Conservation (phyloP, 768 basidiomycete species). For the Russula vinacea region DNA sequence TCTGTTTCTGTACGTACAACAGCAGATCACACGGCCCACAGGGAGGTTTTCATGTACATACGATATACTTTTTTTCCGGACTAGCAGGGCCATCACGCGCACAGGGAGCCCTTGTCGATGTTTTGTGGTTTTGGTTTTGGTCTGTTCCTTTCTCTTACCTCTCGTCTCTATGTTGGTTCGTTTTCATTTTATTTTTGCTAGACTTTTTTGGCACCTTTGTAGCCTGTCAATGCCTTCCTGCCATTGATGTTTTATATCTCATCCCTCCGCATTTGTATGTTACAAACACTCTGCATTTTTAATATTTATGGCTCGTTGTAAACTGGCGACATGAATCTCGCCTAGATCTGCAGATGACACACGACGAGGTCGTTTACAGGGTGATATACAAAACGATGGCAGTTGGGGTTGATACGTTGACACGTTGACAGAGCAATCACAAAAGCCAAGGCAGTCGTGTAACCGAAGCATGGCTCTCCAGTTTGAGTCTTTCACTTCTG, state of each 20-base stretch:
- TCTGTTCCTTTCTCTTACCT: neutral
- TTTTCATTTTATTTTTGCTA: neutral
- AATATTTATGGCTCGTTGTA: conserved; percentile 1
- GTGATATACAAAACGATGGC: no score
- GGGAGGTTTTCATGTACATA: conserved; percentile 14
- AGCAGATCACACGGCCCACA: neutral
- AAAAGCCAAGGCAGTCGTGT: no score
- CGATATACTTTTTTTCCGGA: conserved; percentile 5
- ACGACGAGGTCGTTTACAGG: no score
- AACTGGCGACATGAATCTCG: neutral
- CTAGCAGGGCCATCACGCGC: neutral
- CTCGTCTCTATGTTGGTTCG: neutral
- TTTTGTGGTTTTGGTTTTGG: neutral
- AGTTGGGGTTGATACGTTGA: no score
- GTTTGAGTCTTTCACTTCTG: no score
- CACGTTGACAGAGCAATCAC: no score
- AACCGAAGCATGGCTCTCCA: no score
- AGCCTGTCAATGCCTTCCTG: conserved; percentile 4
- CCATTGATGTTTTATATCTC: conserved; percentile 18
- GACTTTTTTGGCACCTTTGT: neutral
- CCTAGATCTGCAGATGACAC: no score
- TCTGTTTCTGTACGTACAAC: neutral
- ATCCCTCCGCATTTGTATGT: conserved; percentile 20
- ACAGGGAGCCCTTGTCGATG: conserved; percentile 12
- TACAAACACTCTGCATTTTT: conserved; percentile 17